phyloP scores from a whole-genome alignment of 768 basidiomycete species.

The Suillus cothurnatus region DNA sequence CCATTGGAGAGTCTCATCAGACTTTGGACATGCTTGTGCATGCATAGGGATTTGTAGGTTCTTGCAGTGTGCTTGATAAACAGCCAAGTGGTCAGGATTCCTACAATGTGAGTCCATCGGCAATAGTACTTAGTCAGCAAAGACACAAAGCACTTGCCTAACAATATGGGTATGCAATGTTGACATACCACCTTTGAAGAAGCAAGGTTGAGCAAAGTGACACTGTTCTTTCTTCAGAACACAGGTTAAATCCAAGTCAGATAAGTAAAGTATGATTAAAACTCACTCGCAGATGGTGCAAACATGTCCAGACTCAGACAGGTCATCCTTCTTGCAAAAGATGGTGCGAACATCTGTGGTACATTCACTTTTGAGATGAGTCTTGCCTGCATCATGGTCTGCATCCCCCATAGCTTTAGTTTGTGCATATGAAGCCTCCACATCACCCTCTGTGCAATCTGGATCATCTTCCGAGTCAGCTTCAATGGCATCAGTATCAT shows the following conservation, averaged over 20 bases:
- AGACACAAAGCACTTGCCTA: too few relatives aligned
- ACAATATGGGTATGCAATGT: background rate
- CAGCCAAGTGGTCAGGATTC: background rate
- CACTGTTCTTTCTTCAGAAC: background rate
- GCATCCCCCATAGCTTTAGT: background rate
- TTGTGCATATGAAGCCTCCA: background rate
- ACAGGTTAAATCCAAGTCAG: too few relatives aligned
- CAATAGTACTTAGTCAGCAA: too few relatives aligned
- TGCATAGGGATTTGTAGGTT: background rate
- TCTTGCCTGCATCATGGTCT: background rate
- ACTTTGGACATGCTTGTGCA: background rate
- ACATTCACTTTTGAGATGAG: background rate
- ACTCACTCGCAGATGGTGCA: background rate
- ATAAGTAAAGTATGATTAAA: background rate
- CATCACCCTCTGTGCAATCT: background rate
- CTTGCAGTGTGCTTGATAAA: background rate
- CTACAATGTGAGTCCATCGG: too few relatives aligned
- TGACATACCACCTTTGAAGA: background rate
- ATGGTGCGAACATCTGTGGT: background rate
- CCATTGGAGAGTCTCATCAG: background rate
- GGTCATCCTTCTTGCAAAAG: background rate
- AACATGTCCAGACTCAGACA: background rate
- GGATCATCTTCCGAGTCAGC: too few relatives aligned
- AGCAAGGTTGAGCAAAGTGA: background rate
- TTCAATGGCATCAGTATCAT: too few relatives aligned